Evolutionary conservation across 2,329 filamentous ascomycete species (phyloP).

Genomic region (Cytospora mali): DNA sequence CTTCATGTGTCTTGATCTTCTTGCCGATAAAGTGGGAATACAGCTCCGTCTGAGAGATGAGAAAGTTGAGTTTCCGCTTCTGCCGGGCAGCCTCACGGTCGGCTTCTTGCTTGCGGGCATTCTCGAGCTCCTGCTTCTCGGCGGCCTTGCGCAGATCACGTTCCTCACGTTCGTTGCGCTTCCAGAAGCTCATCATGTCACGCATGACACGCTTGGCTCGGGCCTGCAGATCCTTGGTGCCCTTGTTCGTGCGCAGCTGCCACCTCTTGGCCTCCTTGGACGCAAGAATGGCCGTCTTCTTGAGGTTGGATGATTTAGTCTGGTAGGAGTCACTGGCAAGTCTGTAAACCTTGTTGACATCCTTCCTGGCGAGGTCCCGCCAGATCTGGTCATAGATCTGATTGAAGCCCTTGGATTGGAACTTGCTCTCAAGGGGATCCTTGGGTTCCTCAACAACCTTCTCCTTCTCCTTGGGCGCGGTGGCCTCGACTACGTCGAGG

Average conservation of each 20-base stretch:
- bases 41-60: constrained; percentile 97
- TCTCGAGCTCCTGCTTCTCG: constrained; percentile 94
- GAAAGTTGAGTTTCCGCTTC: constrained; percentile 98
- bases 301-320: constrained; percentile 90
- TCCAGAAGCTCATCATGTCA: constrained; percentile 99
- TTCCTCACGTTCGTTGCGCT: constrained; percentile 96
- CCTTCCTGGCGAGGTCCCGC: constrained; percentile 91
- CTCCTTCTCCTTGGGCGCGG: constrained; percentile 49
- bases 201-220: constrained; percentile 97
- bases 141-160: constrained; percentile 91
- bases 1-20: constrained; percentile 97
- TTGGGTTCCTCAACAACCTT: constrained; percentile 51
- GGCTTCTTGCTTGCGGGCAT: constrained; percentile 93
- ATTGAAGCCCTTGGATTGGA: constrained; percentile 90
- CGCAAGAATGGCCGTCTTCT: constrained; percentile 94
- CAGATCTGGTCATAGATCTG: constrained; percentile 98
- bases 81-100: constrained; percentile 96
- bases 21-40: constrained; percentile 99
- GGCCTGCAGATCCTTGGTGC: constrained; percentile 95
- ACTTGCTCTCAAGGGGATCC: constrained; percentile 62
- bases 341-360: constrained; percentile 89
- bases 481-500: constrained; percentile 41
- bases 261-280: constrained; percentile 97
- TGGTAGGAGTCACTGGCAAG: constrained; percentile 83
- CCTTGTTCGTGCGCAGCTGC: constrained; percentile 98